Conservation (phyloP, 2,329 filamentous ascomycete genomes). For the Orbilia javanica region DNA sequence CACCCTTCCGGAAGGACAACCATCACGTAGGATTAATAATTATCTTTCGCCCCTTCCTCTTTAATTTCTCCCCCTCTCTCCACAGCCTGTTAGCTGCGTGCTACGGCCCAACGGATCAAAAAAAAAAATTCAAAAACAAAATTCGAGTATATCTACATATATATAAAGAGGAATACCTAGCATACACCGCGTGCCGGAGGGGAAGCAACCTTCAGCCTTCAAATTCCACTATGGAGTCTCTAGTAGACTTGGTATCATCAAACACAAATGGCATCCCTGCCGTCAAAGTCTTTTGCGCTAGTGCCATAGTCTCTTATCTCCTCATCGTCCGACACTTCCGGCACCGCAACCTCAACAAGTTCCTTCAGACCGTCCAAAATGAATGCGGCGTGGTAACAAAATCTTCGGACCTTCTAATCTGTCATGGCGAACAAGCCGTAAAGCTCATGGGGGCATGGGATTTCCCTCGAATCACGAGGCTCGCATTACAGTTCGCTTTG, state of each 20-base stretch:
- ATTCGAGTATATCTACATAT: too few species aligned
- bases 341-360: constrained; percentile 51
- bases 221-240: neutral
- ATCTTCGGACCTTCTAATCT: constrained; percentile 56
- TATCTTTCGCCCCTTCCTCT: too few species aligned
- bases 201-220: neutral
- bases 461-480: constrained; percentile 70
- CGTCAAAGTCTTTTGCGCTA: constrained; percentile 13
- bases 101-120: neutral
- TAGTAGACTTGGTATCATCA: neutral
- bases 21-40: too few species aligned
- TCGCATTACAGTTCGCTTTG: constrained; percentile 72
- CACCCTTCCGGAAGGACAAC: too few species aligned
- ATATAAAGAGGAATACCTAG: too few species aligned
- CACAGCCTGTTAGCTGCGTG: too few species aligned
- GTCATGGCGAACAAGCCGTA: constrained; percentile 70
- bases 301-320: constrained; percentile 47
- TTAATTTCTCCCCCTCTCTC: neutral
- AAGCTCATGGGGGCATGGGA: constrained; percentile 68
- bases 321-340: constrained; percentile 52
- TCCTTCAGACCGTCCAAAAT: constrained; percentile 34
- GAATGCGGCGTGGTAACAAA: constrained; percentile 56
- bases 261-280: constrained; percentile 1
- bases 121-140: too few species aligned
- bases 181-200: too few species aligned